phyloP scores from a whole-genome alignment of 1,284 basidiomycete genomes.

The Boletus hoseneyae region DNA sequence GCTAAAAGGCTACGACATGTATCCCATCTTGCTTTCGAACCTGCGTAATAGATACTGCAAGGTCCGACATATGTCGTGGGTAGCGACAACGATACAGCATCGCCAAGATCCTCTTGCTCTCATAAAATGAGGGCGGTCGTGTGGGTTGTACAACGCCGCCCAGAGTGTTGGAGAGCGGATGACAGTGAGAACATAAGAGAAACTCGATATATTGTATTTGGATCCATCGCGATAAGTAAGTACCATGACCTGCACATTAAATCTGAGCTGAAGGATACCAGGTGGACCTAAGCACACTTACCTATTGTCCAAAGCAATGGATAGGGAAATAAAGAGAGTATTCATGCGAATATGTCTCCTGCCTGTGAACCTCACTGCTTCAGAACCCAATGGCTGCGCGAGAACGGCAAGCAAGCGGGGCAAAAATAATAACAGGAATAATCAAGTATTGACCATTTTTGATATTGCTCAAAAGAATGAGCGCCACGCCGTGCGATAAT shows the following conservation, averaged over 20 bases:
- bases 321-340: background rate
- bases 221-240: background rate
- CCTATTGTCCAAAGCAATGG: slow-evolving; percentile 11
- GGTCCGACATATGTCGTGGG: slow-evolving; percentile 32
- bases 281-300: slow-evolving; percentile 5
- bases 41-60: slow-evolving; percentile 14
- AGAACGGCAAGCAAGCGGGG: slow-evolving; percentile 38
- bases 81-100: slow-evolving; percentile 22
- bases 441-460: slow-evolving; percentile 22
- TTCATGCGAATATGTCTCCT: slow-evolving; percentile 42
- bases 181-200: background rate
- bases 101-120: slow-evolving; percentile 55
- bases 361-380: slow-evolving; percentile 54
- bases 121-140: slow-evolving; percentile 87
- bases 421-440: slow-evolving; percentile 42
- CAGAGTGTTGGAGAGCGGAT: slow-evolving; percentile 83
- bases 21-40: slow-evolving; percentile 34
- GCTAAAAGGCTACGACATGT: slow-evolving; percentile 18
- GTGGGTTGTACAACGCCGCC: slow-evolving; percentile 62
- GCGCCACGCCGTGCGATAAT: slow-evolving; percentile 57
- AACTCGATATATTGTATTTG: slow-evolving; percentile 6
- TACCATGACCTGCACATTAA: slow-evolving; percentile 1
- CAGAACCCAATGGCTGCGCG: slow-evolving; percentile 24
- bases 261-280: background rate
- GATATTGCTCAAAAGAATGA: slow-evolving; percentile 83